Percentiles rank a stretch among this genome's conserved stretches.
Conservation (phyloP, 441 rosid genomes). For the Heliophila coronopifolia region DNA sequence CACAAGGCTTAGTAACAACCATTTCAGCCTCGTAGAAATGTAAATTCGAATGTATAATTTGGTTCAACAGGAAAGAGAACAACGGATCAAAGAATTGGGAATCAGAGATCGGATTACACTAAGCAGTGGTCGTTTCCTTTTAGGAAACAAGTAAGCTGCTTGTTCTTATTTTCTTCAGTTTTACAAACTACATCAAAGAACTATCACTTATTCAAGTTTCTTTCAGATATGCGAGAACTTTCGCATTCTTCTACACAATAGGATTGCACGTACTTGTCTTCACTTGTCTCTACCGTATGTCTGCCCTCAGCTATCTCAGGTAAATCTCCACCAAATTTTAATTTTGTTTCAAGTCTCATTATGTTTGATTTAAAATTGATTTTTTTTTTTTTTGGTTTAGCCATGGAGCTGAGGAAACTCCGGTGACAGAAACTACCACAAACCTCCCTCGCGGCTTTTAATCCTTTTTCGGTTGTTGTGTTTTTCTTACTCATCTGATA, state of each 20-base stretch:
- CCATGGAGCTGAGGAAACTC: constrained; percentile 58
- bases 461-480: constrained; percentile 1
- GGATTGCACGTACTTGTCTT: constrained; percentile 81
- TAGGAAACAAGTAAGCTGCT: constrained; percentile 74
- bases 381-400: constrained; percentile 30
- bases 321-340: constrained; percentile 18
- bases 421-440: constrained; percentile 36
- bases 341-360: not conserved
- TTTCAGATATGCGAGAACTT: constrained; percentile 79
- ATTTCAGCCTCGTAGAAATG: no score
- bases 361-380: not conserved
- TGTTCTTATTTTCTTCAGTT: not conserved
- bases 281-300: constrained; percentile 93
- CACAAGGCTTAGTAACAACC: no score
- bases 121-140: constrained; percentile 88
- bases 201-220: not conserved
- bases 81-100: constrained; percentile 91
- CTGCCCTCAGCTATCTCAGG: constrained; percentile 90
- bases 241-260: constrained; percentile 90
- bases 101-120: constrained; percentile 93
- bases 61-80: constrained; percentile 54
- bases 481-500: no score
- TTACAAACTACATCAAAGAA: not conserved
- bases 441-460: constrained; percentile 65
- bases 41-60: no score